Base-by-base conservation (phyloP, 805 yeast genomes). In the Wickerhamomyces subpelliculosus region DNA sequence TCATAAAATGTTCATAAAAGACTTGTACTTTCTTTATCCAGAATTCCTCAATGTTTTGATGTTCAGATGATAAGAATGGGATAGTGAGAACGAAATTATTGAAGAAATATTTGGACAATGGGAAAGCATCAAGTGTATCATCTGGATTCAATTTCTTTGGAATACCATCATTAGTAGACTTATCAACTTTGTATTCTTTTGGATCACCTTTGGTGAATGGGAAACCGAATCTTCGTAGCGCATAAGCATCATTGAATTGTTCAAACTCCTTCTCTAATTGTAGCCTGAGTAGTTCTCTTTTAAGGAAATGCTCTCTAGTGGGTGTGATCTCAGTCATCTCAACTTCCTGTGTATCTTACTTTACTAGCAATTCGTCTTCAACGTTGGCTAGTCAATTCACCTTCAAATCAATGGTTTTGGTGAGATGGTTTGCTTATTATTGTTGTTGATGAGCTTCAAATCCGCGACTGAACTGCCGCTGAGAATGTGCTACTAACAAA, bases 11-110 rank as follows among this genome's bases (percentile, higher is more conserved):
- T 54, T 88, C 95, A 52, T 82, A 74, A 52, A 89, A 86, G 20
- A 80, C 79, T 60, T 89, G 96, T 0, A 88, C 79, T 34, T 81
- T 80, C 33, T 65, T 68, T 36, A 75, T 75, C 96, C 97, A 90
- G 52, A 90, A 85, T 36, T 76, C 75, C 31, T 72, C 71, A 32
- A 73, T 69, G 29, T 70, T 61, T 1, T 60, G 57, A 33, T 56
- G 38, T 20, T 61, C 52, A 26, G 52, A 48, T 2, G 78, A 59
- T 24, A 93, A 64, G 52, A 88, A 80, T 0, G 98, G 97, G 49
- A 90, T 82, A 1, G 81, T 74, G 37, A 69, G 65, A 3, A 89
- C 58, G 42, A 80, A 81, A 32, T 75, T 64, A 35, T 67, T 57
- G 55, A 89, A 78, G 43, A 86, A 72, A 60, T 72, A 85, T 44